phyloP scores from a whole-genome alignment of 331 rosid genomes.

The Telfairia occidentalis region DNA sequence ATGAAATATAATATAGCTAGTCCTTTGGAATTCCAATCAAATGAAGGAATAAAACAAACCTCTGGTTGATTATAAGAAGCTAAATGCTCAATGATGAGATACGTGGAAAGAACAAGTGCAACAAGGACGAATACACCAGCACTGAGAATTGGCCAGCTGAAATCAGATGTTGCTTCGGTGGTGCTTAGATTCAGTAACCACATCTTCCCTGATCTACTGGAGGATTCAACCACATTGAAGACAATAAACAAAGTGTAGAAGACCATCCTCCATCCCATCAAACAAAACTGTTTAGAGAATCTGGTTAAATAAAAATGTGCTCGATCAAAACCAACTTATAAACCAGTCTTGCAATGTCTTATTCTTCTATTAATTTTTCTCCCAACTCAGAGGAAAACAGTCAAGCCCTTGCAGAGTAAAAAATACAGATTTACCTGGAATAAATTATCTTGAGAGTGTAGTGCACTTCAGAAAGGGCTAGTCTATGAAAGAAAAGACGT shows the following conservation, averaged over 20 bases:
- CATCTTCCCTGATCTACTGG: constrained; percentile 47
- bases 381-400: neutral
- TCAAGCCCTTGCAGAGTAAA: neutral
- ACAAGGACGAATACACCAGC: constrained; percentile 67
- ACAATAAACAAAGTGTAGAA: constrained; percentile 36
- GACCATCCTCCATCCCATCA: constrained; percentile 41
- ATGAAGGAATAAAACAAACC: constrained; percentile 27
- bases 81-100: constrained; percentile 75
- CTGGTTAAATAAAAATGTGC: neutral
- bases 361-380: neutral
- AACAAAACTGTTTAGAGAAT: neutral
- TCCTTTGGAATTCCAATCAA: constrained; percentile 1
- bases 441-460: neutral
- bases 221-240: constrained; percentile 38
- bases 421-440: neutral
- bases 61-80: constrained; percentile 89
- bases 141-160: constrained; percentile 72
- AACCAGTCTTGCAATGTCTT: neutral
- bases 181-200: constrained; percentile 27
- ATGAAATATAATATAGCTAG: neutral
- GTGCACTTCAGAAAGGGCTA: neutral
- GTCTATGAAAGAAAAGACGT: neutral
- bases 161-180: constrained; percentile 29
- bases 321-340: constrained; percentile 2
- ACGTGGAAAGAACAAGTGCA: constrained; percentile 68